phyloP scores from a whole-genome alignment of 306 rosid genomes.

The Bauhinia variegata region DNA sequence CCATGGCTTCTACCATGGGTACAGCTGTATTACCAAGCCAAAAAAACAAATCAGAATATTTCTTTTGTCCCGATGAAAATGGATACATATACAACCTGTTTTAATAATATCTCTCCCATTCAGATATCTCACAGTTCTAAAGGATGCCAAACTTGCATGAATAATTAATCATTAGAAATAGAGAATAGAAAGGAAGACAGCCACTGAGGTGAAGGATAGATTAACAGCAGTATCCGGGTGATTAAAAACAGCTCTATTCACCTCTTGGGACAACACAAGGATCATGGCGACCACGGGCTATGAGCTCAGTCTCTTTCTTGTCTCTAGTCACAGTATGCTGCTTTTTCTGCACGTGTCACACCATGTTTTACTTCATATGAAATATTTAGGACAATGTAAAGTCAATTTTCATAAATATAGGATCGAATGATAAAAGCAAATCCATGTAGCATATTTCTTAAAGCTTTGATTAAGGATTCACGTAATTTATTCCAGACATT shows the following conservation, averaged over 20 bases:
- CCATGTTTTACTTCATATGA: conserved; percentile 31
- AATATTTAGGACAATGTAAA: background rate
- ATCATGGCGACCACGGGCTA: conserved; percentile 96
- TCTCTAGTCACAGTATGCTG: conserved; percentile 93
- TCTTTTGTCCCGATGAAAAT: conserved; percentile 21
- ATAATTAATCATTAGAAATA: background rate
- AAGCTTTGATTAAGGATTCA: too few relatives aligned
- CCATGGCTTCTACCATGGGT: conserved; percentile 98
- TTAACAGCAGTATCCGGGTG: background rate
- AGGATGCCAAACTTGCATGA: conserved; percentile 15
- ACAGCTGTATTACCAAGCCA: conserved; percentile 72
- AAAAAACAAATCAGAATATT: conserved; percentile 31
- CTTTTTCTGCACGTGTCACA: conserved; percentile 67
- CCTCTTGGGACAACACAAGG: conserved; percentile 99
- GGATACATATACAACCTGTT: background rate
- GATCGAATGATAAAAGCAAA: background rate
- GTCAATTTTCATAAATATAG: background rate
- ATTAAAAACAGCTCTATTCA: conserved; percentile 31
- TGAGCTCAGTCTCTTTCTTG: conserved; percentile 70
- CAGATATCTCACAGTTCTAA: conserved; percentile 14
- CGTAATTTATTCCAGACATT: too few relatives aligned
- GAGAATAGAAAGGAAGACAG: too few relatives aligned
- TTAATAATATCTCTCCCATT: too few relatives aligned
- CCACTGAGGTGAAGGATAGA: background rate
- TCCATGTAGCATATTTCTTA: too few relatives aligned